Percentiles rank a stretch among this genome's conserved stretches.
Conservation (phyloP, 345 rosid species). For the Euphorbia peplus region DNA sequence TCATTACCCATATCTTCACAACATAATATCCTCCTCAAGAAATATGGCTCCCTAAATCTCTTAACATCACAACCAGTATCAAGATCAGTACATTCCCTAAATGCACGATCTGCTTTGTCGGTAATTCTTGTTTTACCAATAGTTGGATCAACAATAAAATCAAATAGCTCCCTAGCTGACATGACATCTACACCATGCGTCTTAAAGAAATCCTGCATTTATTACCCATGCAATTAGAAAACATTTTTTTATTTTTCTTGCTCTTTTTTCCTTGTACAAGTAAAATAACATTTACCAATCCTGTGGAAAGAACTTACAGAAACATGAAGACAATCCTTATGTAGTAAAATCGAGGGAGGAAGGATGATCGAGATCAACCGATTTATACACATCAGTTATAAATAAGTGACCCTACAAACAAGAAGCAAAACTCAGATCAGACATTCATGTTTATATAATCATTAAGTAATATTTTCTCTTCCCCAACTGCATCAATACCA, state of each 20-base stretch:
- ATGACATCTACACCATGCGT: slow-evolving; percentile 93
- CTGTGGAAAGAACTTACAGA: slow-evolving; percentile 51
- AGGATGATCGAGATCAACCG: slow-evolving; percentile 97
- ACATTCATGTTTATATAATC: not conserved
- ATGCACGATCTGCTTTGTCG: slow-evolving; percentile 4
- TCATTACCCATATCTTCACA: slow-evolving; percentile 44
- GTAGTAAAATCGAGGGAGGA: slow-evolving; percentile 82
- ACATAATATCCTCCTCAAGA: slow-evolving; percentile 51
- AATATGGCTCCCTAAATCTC: slow-evolving; percentile 51
- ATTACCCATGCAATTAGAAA: not conserved
- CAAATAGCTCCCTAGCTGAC: slow-evolving; percentile 88
- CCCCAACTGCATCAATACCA: too few relatives aligned
- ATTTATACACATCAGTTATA: slow-evolving; percentile 88
- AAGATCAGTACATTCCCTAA: slow-evolving; percentile 36
- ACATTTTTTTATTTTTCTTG: slow-evolving; percentile 6
- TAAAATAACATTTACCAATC: not conserved
- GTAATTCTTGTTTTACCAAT: too few relatives aligned
- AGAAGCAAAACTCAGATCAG: not conserved
- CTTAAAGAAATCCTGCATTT: slow-evolving; percentile 80
- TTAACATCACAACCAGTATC: slow-evolving; percentile 23
- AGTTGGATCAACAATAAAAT: slow-evolving; percentile 94
- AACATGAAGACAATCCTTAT: slow-evolving; percentile 93
- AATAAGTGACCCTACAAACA: slow-evolving; percentile 77
- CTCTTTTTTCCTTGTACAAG: not conserved
- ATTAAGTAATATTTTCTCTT: not conserved